phyloP scores from a whole-genome alignment of 768 basidiomycete genomes.

The Trametes meyenii region DNA sequence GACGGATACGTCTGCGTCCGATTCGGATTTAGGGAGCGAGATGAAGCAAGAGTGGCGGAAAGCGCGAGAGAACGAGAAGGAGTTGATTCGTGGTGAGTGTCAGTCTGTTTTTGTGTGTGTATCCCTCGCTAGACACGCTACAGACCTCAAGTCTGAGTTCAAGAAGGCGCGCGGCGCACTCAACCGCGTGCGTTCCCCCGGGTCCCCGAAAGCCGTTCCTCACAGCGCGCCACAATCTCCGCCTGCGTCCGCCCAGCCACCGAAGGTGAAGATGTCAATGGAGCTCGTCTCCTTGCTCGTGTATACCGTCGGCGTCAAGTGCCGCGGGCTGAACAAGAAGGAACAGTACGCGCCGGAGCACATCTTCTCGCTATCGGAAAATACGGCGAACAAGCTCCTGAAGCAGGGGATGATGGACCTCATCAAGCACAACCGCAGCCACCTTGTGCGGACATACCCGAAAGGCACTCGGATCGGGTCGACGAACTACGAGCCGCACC shows the following conservation, averaged over 20 bases:
- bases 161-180: constrained; percentile 45
- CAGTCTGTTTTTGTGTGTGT: not conserved
- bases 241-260: constrained; percentile 12
- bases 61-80: constrained; percentile 37
- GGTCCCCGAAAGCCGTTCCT: constrained; percentile 15
- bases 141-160: constrained; percentile 45
- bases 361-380: constrained; percentile 92
- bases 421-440: constrained; percentile 83
- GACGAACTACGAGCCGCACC: constrained; percentile 86
- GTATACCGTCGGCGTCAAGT: constrained; percentile 96
- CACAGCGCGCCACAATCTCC: constrained; percentile 6
- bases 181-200: constrained; percentile 36
- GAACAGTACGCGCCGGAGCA: constrained; percentile 85
- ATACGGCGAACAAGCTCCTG: constrained; percentile 72
- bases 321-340: constrained; percentile 85
- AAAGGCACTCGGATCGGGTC: constrained; percentile 80
- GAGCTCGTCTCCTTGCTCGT: constrained; percentile 76
- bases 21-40: constrained; percentile 29
- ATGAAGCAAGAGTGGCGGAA: constrained; percentile 34
- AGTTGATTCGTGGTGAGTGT: constrained; percentile 38
- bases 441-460: constrained; percentile 86
- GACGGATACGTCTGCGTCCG: constrained; percentile 39
- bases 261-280: constrained; percentile 72
- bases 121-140: not conserved
- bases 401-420: constrained; percentile 69